These are phyloP conservation scores for Coemansia sp. DNA, from an alignment of 192 early-diverging fungal species.

Conservation along the genomic window DNA sequence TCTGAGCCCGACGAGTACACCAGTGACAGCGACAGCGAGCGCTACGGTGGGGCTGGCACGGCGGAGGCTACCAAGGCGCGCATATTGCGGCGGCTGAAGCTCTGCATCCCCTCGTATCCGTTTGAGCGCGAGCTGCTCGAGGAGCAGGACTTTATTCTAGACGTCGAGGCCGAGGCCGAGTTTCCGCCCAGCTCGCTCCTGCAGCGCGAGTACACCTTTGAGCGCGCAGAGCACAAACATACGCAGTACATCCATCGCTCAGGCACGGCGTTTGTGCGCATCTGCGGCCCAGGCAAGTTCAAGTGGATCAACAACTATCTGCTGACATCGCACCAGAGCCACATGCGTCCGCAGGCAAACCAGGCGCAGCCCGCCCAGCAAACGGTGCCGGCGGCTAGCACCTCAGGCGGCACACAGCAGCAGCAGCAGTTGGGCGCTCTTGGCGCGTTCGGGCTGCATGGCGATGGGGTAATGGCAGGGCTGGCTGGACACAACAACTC, in stretches of 20 bases:
- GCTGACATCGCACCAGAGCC: conserved; percentile 40
- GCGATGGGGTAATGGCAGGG: background rate
- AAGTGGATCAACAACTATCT: conserved; percentile 89
- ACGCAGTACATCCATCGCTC: conserved; percentile 90
- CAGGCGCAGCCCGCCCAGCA: conserved; percentile 10
- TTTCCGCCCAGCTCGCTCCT: conserved; percentile 70
- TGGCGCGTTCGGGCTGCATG: background rate
- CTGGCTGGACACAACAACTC: background rate
- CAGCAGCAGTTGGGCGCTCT: background rate
- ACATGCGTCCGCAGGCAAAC: conserved; percentile 16
- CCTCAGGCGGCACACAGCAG: background rate
- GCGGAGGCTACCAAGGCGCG: conserved; percentile 1
- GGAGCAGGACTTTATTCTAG: conserved; percentile 82
- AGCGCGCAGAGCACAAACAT: conserved; percentile 54
- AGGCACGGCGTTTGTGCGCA: conserved; percentile 92
- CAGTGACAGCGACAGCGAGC: conserved; percentile 13
- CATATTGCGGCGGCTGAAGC: conserved; percentile 15
- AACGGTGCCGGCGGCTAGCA: background rate
- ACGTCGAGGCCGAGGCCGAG: conserved; percentile 82
- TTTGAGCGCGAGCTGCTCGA: conserved; percentile 84
- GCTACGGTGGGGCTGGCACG: background rate
- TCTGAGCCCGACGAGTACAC: conserved; percentile 30
- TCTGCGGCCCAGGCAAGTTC: conserved; percentile 71
- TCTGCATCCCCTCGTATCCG: conserved; percentile 57
- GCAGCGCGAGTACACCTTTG: conserved; percentile 59